A percentile compares a stretch with the other conserved stretches of the same genome.
phyloP scores from a whole-genome alignment of 768 basidiomycete genomes.

The Lactarius sp. region DNA sequence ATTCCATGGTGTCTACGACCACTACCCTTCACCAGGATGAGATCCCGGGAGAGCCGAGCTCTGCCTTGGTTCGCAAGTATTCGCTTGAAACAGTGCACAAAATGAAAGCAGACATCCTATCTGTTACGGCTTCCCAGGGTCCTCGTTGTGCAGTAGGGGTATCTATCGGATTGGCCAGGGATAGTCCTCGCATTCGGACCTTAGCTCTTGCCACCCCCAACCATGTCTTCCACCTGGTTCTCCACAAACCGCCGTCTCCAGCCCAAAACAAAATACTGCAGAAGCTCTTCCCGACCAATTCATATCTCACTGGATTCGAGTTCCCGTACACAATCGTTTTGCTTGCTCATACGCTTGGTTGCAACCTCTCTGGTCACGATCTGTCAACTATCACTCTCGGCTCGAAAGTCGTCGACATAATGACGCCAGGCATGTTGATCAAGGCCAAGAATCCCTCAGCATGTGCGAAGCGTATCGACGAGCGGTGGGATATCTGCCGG shows the following conservation, averaged over 20 bases:
- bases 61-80: neutral
- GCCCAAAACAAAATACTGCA: neutral
- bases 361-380: slow-evolving; percentile 4
- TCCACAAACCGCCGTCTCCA: neutral
- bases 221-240: neutral
- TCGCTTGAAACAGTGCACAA: neutral
- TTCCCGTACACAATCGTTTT: slow-evolving; percentile 3
- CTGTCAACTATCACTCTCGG: slow-evolving; percentile 2
- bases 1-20: neutral
- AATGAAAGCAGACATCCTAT: neutral
- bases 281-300: slow-evolving; percentile 14
- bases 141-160: neutral
- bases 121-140: neutral
- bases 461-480: neutral
- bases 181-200: neutral
- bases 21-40: neutral
- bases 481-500: slow-evolving; percentile 6
- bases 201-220: neutral
- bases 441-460: neutral
- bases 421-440: neutral
- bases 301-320: slow-evolving; percentile 18
- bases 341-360: slow-evolving; percentile 1
- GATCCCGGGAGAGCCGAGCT: neutral
- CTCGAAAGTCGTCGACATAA: neutral
- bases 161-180: neutral